These are phyloP conservation scores for Scheffersomyces lignosus DNA, from an alignment of 805 yeast genomes.

Conservation along the genomic window DNA sequence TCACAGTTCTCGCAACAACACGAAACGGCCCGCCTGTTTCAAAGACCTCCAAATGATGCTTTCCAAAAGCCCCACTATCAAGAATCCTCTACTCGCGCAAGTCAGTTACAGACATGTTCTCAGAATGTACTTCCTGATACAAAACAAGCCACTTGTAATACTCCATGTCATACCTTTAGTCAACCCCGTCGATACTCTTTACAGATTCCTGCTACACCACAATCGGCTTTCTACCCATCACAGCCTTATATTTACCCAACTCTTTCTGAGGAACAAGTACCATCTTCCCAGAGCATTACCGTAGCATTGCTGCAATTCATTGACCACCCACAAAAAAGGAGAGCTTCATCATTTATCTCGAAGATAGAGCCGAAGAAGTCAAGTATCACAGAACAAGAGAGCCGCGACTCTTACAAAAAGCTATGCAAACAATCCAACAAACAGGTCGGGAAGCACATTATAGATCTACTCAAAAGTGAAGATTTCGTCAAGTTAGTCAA, in stretches of 20 bases:
- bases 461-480: slow-evolving; percentile 10
- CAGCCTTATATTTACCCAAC: background rate
- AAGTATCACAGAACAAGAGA: too few relatives aligned
- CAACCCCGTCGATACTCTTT: background rate
- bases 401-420: too few relatives aligned
- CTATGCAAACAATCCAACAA: slow-evolving; percentile 1
- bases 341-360: background rate
- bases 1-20: background rate
- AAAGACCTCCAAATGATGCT: background rate
- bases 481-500: slow-evolving; percentile 15
- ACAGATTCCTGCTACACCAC: background rate
- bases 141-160: too few relatives aligned
- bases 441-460: slow-evolving; percentile 7
- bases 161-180: background rate
- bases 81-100: background rate
- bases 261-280: background rate
- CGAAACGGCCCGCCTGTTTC: background rate
- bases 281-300: background rate
- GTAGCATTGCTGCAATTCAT: background rate
- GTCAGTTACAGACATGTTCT: background rate
- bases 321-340: background rate
- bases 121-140: too few relatives aligned
- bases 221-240: background rate
- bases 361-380: too few relatives aligned
- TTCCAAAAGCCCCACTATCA: background rate